These are phyloP conservation scores for Malassezia brasiliensis DNA, from an alignment of 1,284 basidiomycete species.

Conservation along the genomic window DNA sequence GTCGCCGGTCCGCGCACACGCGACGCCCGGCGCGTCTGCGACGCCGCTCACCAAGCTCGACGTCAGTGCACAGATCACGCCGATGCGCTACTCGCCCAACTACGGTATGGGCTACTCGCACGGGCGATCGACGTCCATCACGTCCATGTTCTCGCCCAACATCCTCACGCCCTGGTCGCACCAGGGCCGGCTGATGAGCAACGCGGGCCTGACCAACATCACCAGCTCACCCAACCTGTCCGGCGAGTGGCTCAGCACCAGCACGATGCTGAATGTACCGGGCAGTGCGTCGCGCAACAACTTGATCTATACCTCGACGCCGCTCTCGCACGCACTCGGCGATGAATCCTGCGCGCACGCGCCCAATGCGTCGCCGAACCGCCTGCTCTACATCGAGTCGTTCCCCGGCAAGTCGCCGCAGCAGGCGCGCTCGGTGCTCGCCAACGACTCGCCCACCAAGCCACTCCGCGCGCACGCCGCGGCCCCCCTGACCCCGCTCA, in stretches of 20 bases:
- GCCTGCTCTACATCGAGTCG: constrained; percentile 15
- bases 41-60: constrained; percentile 16
- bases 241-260: constrained; percentile 2
- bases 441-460: constrained; percentile 7
- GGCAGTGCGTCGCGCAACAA: neutral
- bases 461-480: neutral
- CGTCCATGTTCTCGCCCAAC: constrained; percentile 13
- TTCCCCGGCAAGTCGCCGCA: constrained; percentile 17
- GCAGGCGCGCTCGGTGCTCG: neutral
- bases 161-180: constrained; percentile 18
- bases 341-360: neutral
- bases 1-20: neutral
- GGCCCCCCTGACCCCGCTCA: constrained; percentile 4
- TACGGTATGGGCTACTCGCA: neutral
- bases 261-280: neutral
- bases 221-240: constrained; percentile 12
- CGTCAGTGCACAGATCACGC: constrained; percentile 13
- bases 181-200: constrained; percentile 11
- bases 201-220: constrained; percentile 9
- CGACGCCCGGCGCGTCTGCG: neutral
- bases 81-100: constrained; percentile 16
- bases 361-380: constrained; percentile 6
- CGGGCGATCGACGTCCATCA: neutral
- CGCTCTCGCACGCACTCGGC: constrained; percentile 5
- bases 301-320: constrained; percentile 9